These are phyloP conservation scores for Arthrobotrys iridis DNA, from an alignment of 2,329 filamentous ascomycete species.

Conservation along the genomic window DNA sequence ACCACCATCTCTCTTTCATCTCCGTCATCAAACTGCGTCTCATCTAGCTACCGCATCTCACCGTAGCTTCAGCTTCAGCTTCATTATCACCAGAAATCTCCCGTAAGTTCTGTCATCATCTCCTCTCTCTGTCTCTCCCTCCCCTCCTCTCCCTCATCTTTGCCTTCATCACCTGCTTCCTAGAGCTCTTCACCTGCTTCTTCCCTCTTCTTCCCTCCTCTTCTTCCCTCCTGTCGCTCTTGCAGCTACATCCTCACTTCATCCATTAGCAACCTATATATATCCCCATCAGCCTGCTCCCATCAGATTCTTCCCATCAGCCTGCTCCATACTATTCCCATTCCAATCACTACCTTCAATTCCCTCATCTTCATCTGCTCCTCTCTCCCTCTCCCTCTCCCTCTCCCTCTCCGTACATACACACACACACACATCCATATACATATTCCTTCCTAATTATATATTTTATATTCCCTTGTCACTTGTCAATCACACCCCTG, in stretches of 20 bases:
- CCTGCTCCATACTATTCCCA: neutral
- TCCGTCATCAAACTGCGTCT: neutral
- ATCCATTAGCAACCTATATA: neutral
- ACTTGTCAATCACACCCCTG: no score
- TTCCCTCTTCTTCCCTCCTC: neutral
- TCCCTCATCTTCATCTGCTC: no score
- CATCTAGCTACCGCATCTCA: neutral
- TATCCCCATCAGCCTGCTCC: neutral
- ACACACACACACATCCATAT: no score
- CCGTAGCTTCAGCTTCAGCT: neutral
- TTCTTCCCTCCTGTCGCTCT: neutral
- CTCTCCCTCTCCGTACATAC: neutral
- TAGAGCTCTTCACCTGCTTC: neutral
- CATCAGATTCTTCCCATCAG: neutral
- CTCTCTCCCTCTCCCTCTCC: neutral
- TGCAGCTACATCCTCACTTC: neutral
- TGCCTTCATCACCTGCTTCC: neutral
- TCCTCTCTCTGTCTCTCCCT: neutral
- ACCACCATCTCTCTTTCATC: neutral
- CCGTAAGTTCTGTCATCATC: neutral
- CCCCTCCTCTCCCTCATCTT: neutral
- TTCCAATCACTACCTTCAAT: neutral
- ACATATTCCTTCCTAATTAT: neutral
- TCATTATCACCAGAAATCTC: neutral
- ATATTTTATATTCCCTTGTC: no score